Conservation (phyloP, 176 grass and related monocot species). For the Ensete ventricosum region DNA sequence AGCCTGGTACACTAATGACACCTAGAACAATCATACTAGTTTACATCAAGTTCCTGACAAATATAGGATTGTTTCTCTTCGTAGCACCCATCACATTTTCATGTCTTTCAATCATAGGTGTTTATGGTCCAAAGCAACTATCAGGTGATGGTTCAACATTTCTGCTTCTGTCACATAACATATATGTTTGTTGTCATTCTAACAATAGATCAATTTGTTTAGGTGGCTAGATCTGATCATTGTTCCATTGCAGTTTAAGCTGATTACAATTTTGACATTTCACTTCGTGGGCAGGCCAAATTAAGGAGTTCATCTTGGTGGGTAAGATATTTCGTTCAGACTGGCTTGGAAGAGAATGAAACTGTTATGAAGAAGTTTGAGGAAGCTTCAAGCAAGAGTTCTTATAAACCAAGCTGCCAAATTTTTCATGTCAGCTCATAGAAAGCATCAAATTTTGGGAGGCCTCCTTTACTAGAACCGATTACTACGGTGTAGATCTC, state of each 20-base stretch:
- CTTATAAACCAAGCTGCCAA: constrained; percentile 76
- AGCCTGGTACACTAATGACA: too few species aligned
- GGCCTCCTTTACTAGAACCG: not conserved
- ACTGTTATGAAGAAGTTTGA: constrained; percentile 73
- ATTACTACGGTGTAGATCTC: not conserved
- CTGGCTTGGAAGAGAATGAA: constrained; percentile 81
- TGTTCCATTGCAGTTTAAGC: not conserved
- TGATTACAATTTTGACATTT: not conserved
- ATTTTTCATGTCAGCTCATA: constrained; percentile 88
- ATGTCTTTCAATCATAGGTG: not conserved
- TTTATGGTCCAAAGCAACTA: not conserved
- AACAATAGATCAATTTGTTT: not conserved
- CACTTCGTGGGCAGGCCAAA: constrained; percentile 45
- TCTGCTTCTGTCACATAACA: not conserved
- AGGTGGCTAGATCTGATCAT: not conserved
- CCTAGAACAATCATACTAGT: too few species aligned
- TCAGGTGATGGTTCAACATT: not conserved
- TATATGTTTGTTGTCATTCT: not conserved
- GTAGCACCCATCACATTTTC: not conserved
- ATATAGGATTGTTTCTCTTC: not conserved
- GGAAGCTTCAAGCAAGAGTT: constrained; percentile 42
- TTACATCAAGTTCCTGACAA: not conserved
- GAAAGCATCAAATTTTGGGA: not conserved
- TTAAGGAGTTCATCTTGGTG: constrained; percentile 90
- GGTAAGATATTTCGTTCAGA: constrained; percentile 88